Base-by-base conservation (phyloP, 2,329 filamentous ascomycete genomes). In the Ophiocordyceps camponoti-saundersi region DNA sequence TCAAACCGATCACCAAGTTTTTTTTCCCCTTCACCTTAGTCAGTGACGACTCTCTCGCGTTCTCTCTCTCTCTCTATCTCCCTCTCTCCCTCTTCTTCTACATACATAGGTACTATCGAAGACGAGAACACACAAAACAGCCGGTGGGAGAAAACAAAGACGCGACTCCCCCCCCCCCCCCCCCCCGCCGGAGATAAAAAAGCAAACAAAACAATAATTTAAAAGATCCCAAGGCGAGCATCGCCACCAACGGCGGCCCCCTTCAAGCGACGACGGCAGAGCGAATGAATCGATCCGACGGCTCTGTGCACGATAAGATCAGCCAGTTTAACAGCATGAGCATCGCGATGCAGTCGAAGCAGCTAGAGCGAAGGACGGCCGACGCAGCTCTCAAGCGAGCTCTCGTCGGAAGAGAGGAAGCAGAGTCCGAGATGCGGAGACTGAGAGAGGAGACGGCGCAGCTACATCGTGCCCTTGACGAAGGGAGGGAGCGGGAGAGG, bases 251-350 rank as follows among this genome's bases (percentile, higher is more conserved):
- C 39, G 70, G 68, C 50, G 69, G 70, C 52, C 75, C 80, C 46
- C 67, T 84, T 44, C 75, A 77, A 52, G 66, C 72, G 34, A 66
- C 75, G 46, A 80, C 80, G 20, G 77, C 79, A 11, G 79, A 82
- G 55, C 78, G 79, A 56, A 69, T 75, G 49, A 81, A 82, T 57
- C 66, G 63, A 48, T 70, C 76, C 51, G 75, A 78, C 50, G 77
- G 74, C 54, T 75, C 76, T 21, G 78, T 84, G 6, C 70, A 79
- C 54, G 76, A 81, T 50, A 77, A 79, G 57, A 81, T 85, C 51
- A 79, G 76, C 57, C 82, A 84, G 61, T 85, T 86, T 62, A 84
- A 86, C 65, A 75, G 70, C 48, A 69, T 86, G 34, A 73, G 73
- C 48, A 68, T 86, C 42, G 73, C 80, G 48, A 64, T 70, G 53